Evolutionary conservation across 2,329 filamentous ascomycete species (phyloP), one percentile per base, ranked within the genome.

Genomic region (Capronia epimyces): DNA sequence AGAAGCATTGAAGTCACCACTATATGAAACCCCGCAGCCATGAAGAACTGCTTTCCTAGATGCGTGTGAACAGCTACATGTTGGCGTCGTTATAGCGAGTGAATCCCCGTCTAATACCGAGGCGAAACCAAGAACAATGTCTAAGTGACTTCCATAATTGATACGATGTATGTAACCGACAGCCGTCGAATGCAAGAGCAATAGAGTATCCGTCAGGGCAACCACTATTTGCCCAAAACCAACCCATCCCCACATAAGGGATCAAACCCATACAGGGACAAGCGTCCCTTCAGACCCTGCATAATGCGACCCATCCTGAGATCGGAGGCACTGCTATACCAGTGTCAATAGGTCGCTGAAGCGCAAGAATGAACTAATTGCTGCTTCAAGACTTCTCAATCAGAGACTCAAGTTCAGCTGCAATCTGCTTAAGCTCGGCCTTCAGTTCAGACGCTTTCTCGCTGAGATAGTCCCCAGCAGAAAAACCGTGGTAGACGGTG

Each of bases 381-480:
- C 13, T 15, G 21, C 31, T 2, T 39, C 43, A 59, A 32, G 54
- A 52, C 46, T 55, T 53, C 49, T 55, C 54, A 45, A 59, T 54
- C 16, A 59, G 57, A 31, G 45, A 44, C 50, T 59, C 57, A 22
- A 59, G 49, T 31, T 59, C 55, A 15, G 50, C 43, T 9, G 55
- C 55, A 34, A 59, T 55, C 22, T 55, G 41, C 47, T 58, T 52
- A 34, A 61, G 52, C 53, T 69, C 62, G 52, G 62, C 61, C 52
- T 69, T 60, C 43, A 69, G 54, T 60, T 75, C 67, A 65, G 77
- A 69, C 55, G 77, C 71, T 63, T 74, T 71, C 55, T 74, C 67
- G 41, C 72, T 67, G 52, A 78, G 62, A 43, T 66, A 66, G 52
- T 68, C 66, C 46, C 69, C 66, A 57, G 67, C 67, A 39, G 59